phyloP scores from a whole-genome alignment of 768 basidiomycete species.

The Candolleomyces aberdarensis region DNA sequence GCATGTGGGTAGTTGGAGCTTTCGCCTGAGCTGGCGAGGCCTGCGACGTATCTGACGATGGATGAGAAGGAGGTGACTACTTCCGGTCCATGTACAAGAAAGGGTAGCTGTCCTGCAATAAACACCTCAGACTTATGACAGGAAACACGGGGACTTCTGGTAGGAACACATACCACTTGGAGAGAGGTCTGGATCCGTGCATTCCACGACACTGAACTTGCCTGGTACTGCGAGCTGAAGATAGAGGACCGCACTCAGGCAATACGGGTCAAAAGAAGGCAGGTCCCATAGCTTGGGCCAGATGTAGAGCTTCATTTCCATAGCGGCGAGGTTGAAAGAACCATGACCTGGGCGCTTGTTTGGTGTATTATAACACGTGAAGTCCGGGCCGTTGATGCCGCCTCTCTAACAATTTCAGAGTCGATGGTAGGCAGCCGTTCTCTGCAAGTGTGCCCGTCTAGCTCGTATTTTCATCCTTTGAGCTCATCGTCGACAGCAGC shows the following conservation, averaged over 20 bases:
- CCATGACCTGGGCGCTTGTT: constrained; percentile 3
- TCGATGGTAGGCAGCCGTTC: too few species aligned
- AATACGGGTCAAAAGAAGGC: constrained; percentile 64
- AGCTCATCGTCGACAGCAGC: background rate
- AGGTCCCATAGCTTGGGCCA: constrained; percentile 70
- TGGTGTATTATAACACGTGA: background rate
- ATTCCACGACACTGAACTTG: constrained; percentile 59
- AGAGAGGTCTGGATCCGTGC: constrained; percentile 66
- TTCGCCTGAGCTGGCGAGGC: constrained; percentile 35
- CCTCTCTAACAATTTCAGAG: too few species aligned
- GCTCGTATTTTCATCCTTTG: background rate
- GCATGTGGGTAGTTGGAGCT: constrained; percentile 24
- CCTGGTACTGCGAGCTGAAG: constrained; percentile 69
- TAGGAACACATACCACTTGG: constrained; percentile 56
- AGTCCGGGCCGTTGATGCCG: too few species aligned
- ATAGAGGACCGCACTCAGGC: constrained; percentile 62
- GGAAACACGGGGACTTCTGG: background rate
- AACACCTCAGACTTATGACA: constrained; percentile 8
- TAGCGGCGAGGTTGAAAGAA: constrained; percentile 11
- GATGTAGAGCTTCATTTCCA: constrained; percentile 47
- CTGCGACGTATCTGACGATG: constrained; percentile 63
- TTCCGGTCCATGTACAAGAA: constrained; percentile 55
- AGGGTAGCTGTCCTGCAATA: constrained; percentile 66
- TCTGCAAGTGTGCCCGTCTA: too few species aligned
- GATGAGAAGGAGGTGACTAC: constrained; percentile 49